Base-by-base conservation (phyloP, 345 rosid species). In the Arabidopsis arenosa region DNA sequence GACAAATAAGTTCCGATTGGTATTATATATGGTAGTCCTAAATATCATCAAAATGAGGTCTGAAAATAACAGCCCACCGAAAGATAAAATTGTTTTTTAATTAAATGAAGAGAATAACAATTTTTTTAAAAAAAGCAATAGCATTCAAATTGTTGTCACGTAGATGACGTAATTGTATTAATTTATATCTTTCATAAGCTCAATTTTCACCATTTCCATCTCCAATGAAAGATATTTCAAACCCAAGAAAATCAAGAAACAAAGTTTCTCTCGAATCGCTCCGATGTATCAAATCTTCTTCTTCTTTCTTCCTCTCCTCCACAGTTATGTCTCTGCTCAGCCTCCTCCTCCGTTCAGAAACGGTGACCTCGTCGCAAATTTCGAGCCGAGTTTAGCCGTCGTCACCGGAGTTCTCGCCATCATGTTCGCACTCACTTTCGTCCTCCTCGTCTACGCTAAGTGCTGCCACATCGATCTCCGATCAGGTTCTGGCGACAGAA, bases 331-430 rank as follows among this genome's bases (percentile, higher is more conserved):
- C 37, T 77, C 67, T 6, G 76, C 82, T n/a, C 90, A 90, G 43
- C 11, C 77, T 7, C 55, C 65, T 52, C 17, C 78, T 43, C 23
- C 77, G 28, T 58, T 83, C 2, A 64, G 55, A 47, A 83, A 86
- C 73, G 83, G 35, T 4, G 86, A 77, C 12, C 47, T 54, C 5
- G 79, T 28, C 28, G 62, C 85, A 12, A 86, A 70, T 80, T 90
- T 92, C 73, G 86, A 80, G 63, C 98, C 98, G n/a, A 92, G 93
- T 43, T 86, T 92, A 9, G 96, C 93, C 2, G 88, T 94, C 17
- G 95, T 92, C 12, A 80, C 93, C 17, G 92, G 95, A 66, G 74
- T 94, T 73, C 88, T 94, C 3, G 80, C 79, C 32, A 76, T 87
- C 73, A 84, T 92, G 91, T 87, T 92, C 83, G n/a, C 78, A 0